These are phyloP conservation scores for Didymella lethalis DNA, from an alignment of 2,329 filamentous ascomycete species.

Conservation along the genomic window DNA sequence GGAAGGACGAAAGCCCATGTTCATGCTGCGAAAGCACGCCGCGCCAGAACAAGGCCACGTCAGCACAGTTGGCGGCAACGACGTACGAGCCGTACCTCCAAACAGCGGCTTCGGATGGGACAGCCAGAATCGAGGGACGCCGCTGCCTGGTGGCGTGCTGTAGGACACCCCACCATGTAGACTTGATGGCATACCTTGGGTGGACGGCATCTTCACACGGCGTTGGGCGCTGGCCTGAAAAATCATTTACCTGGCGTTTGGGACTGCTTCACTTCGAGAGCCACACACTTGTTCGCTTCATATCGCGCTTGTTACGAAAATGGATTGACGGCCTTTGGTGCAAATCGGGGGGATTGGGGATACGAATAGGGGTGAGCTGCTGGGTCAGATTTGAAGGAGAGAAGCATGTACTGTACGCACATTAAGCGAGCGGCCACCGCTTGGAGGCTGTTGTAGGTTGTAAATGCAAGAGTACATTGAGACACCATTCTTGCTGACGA, in stretches of 20 bases:
- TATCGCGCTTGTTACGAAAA: conserved; percentile 7
- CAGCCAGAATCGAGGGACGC: conserved; percentile 35
- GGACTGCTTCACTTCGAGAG: neutral
- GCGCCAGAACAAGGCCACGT: conserved; percentile 59
- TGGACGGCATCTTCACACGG: conserved; percentile 5
- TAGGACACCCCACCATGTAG: conserved; percentile 8
- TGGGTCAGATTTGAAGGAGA: neutral
- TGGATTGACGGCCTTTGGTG: conserved; percentile 7
- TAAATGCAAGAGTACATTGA: conserved; percentile 6
- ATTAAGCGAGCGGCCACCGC: neutral
- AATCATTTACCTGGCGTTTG: conserved; percentile 24
- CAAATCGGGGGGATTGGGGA: neutral
- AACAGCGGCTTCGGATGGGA: conserved; percentile 37
- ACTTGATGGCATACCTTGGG: neutral
- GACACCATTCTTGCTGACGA: neutral
- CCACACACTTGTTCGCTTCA: conserved; percentile 13
- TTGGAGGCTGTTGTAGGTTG: conserved; percentile 3
- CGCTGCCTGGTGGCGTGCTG: conserved; percentile 36
- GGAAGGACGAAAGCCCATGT: conserved; percentile 98
- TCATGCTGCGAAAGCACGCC: conserved; percentile 84
- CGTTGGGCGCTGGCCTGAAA: conserved; percentile 18
- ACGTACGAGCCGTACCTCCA: conserved; percentile 36
- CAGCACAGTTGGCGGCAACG: conserved; percentile 50
- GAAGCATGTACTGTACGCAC: neutral
- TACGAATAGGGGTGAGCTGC: neutral